Base-by-base conservation (phyloP, 2,329 filamentous ascomycete species). In the Ophiostoma ulmi region DNA sequence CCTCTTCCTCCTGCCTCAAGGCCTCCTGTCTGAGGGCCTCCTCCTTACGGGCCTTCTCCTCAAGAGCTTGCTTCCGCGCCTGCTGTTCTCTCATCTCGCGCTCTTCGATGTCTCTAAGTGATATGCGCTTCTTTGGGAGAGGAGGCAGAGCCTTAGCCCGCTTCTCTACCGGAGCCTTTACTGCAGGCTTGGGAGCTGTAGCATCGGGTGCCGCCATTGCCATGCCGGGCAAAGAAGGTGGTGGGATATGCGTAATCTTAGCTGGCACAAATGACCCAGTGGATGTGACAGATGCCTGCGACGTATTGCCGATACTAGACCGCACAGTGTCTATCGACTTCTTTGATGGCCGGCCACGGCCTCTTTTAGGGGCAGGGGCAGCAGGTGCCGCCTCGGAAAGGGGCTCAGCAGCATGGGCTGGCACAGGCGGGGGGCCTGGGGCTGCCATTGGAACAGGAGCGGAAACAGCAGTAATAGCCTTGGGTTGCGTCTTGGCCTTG, bases 271-370 rank as follows among this genome's bases (percentile, higher is more conserved):
- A 31, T 1, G 70, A 26, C 61, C 70, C 71, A 4, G 63, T 61
- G 10, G 67, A 55, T 2, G 67, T 39, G 11, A 35, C 14, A 3
- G 67, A 39, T 14, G 61, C 48, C 36, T 67, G 63, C 10, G 35
- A 22, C 10, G 66, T 66, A 61, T 58, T 67, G 7, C 48, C 68
- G 31, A 52, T 52, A 10, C 70, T 71, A n/a, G 70, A 71, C 38
- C 68, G 67, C 7, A 39, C 26, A 1, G 68, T 36, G 17, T 72
- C 72, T 73, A 72, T 6, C 4, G 77, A 76, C 71, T 76, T 78
- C 72, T 79, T 80, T 0, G 77, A 74, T 3, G 79, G 79, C 22
- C 78, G 75, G 14, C 78, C 78, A 7, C 77, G 74, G 5, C 75
- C 76, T 6, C 76, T 76, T 69, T 79, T 80, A 48, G 74, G 72